These are phyloP conservation scores for Gaeumannomyces sp. DNA, from an alignment of 2,329 filamentous ascomycete genomes.

Conservation along the genomic window DNA sequence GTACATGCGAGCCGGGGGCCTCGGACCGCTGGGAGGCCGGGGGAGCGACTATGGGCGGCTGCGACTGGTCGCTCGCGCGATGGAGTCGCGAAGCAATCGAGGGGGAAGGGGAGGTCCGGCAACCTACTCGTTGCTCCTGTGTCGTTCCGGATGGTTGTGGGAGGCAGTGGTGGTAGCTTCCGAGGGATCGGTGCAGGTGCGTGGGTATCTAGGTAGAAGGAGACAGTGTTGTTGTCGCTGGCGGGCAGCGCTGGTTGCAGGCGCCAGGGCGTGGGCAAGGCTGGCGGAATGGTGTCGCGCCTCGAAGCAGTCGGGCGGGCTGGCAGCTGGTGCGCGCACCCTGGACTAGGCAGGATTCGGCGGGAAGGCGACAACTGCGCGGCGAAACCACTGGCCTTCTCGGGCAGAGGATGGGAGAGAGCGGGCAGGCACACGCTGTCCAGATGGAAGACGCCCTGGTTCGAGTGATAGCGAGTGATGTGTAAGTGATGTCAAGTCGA, in stretches of 20 bases:
- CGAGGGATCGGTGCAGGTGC: too few species aligned
- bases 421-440: neutral
- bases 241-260: too few species aligned
- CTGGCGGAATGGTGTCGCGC: neutral
- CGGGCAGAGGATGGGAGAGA: neutral
- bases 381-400: neutral
- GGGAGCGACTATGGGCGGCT: neutral
- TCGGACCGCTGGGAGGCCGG: neutral
- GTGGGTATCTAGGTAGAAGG: too few species aligned
- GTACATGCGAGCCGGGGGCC: slow-evolving; percentile 10
- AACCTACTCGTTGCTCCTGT: neutral
- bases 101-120: neutral
- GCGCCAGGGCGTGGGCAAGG: neutral
- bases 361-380: neutral
- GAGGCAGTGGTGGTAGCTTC: too few species aligned
- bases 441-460: neutral
- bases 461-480: neutral
- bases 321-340: too few species aligned
- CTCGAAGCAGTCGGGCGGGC: neutral
- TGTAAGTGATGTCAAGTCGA: neutral
- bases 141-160: neutral
- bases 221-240: neutral
- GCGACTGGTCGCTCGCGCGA: neutral
- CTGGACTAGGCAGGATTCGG: neutral
- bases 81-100: neutral